phyloP scores from a whole-genome alignment of 768 basidiomycete genomes.

The Podaxis sp. region DNA sequence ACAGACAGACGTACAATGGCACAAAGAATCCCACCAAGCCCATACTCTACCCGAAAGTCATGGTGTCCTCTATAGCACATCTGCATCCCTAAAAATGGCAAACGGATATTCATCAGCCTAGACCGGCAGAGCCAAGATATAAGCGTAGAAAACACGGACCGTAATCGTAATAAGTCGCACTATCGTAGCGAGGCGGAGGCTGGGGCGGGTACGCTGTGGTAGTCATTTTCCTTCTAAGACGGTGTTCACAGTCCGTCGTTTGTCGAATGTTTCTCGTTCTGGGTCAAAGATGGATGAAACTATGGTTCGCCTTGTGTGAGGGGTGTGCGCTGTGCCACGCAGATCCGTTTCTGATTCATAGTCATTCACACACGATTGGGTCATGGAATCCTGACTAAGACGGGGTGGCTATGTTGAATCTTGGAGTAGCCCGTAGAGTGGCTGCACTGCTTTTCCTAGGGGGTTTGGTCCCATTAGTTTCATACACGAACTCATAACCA shows the following conservation, averaged over 20 bases:
- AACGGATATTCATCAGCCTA: background rate
- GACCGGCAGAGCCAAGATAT: background rate
- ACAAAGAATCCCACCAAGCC: slow-evolving; percentile 11
- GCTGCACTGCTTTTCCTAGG: background rate
- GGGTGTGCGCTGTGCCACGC: too few relatives aligned
- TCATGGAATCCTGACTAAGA: too few relatives aligned
- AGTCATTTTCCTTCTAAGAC: too few relatives aligned
- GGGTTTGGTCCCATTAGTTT: background rate
- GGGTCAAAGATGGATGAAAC: too few relatives aligned
- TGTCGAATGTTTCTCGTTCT: too few relatives aligned
- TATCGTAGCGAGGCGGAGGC: background rate
- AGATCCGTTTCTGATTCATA: too few relatives aligned
- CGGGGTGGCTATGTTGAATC: too few relatives aligned
- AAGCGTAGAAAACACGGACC: background rate
- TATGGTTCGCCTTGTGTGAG: too few relatives aligned
- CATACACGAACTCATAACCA: slow-evolving; percentile 8
- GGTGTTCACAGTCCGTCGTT: too few relatives aligned
- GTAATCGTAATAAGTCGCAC: background rate
- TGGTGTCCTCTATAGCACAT: slow-evolving; percentile 8
- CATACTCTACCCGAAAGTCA: slow-evolving; percentile 6
- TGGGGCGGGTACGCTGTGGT: too few relatives aligned
- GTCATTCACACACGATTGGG: too few relatives aligned
- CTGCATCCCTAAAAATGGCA: background rate
- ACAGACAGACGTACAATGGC: slow-evolving; percentile 2
- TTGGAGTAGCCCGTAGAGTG: background rate